Evolutionary conservation across 2,329 filamentous ascomycete genomes (phyloP).

Genomic region (Aspergillus chevalieri): DNA sequence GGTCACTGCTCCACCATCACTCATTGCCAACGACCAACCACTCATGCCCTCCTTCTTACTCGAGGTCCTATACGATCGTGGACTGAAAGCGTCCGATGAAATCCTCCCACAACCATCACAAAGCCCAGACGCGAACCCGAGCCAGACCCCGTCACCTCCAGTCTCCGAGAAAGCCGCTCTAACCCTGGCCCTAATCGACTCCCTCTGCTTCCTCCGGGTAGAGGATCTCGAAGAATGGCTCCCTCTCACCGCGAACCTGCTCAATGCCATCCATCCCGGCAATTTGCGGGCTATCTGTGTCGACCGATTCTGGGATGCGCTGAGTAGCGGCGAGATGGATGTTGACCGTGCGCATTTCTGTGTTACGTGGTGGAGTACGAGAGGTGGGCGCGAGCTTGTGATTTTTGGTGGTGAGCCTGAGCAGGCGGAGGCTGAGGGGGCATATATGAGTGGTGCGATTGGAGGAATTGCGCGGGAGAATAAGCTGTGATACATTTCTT

Average conservation of each 20-base stretch:
- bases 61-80: slow-evolving; percentile 67
- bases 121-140: slow-evolving; percentile 28
- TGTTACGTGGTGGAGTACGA: slow-evolving; percentile 78
- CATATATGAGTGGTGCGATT: slow-evolving; percentile 53
- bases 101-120: slow-evolving; percentile 39
- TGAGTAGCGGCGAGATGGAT: slow-evolving; percentile 80
- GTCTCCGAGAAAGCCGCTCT: slow-evolving; percentile 71
- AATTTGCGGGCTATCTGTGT: slow-evolving; percentile 59
- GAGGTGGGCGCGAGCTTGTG: slow-evolving; percentile 54
- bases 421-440: slow-evolving; percentile 24
- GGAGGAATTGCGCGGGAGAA: slow-evolving; percentile 33
- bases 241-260: slow-evolving; percentile 60
- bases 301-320: slow-evolving; percentile 69
- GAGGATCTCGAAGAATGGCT: slow-evolving; percentile 74
- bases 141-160: slow-evolving; percentile 23
- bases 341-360: slow-evolving; percentile 72
- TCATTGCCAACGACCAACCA: slow-evolving; percentile 65
- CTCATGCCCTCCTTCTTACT: slow-evolving; percentile 73
- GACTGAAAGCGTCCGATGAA: slow-evolving; percentile 49
- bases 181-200: slow-evolving; percentile 70
- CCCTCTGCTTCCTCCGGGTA: slow-evolving; percentile 66
- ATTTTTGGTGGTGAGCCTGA: slow-evolving; percentile 38
- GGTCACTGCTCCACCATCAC: slow-evolving; percentile 72
- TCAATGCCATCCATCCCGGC: slow-evolving; percentile 59
- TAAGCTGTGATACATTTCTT: slow-evolving; percentile 40